Evolutionary conservation across 352 stramenopile species (phyloP), one percentile per base, ranked within the genome.

Genomic region (Pilasporangium apinafurcum): DNA sequence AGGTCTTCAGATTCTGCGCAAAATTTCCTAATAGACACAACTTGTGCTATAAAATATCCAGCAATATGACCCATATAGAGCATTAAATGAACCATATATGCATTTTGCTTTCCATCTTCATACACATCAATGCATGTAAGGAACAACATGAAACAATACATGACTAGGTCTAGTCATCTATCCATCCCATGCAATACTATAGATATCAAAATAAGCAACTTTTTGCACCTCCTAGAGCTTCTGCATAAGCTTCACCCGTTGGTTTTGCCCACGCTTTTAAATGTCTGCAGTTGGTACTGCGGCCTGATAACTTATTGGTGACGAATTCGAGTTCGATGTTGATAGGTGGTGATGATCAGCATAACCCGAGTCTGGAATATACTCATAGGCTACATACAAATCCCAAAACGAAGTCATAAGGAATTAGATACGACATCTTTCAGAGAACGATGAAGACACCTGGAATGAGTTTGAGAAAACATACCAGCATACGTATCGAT

Each of bases 401-500:
- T 1, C 31, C 16, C 14, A 35, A 17, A 12, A 44, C 27, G 20
- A 49, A 25, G 13, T 39, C 9, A 28, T 17, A 25, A 28, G 10
- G 13, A 9, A 21, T 8, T 14, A 21, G 44, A 14, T 22, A 26
- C 17, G 16, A 14, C 22, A 18, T 5, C 34, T 16, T 9, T 4
- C 35, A 20, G 3, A 25, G 22, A 14, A 35, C 2, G 17, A 47
- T 24, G 7, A 27, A 22, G 18, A 18, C 17, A 45, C 1, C 22
- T 7, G 46, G 2, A 16, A 6, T 13, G 16, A 51, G 9, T 13
- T 9, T 38, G 7, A 24, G 7, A 13, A n/a, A 17, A 31, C 64
- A 16, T 44, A 91, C 79, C 79, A 34, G 79, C 79, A 35, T 89
- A 92, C 0, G 79, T 92, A 39, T 92, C 79, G 30, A 92, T 92